Percentiles rank a stretch among this genome's conserved stretches.
Conservation (phyloP, 768 basidiomycete genomes). For the Cystofilobasidium ferigula region DNA sequence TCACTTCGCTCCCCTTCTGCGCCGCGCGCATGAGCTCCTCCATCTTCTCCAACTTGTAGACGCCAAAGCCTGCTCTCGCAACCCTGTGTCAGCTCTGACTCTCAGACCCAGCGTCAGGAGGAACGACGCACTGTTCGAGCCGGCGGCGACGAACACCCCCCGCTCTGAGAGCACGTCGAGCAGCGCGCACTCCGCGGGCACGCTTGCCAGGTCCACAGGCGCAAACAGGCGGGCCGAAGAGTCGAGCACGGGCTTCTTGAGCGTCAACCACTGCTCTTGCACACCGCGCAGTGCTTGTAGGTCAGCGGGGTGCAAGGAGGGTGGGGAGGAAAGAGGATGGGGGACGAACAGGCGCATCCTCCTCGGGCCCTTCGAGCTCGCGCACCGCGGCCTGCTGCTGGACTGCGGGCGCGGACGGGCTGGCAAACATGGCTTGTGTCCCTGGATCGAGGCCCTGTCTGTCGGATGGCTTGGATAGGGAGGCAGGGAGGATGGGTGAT, state of each 20-base stretch:
- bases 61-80: constrained; percentile 28
- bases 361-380: constrained; percentile 24
- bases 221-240: constrained; percentile 11
- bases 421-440: no score
- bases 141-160: constrained; percentile 15
- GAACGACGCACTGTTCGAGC: constrained; percentile 8
- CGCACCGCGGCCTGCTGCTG: background rate
- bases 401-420: background rate
- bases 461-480: no score
- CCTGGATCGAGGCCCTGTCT: background rate
- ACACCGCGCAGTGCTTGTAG: background rate
- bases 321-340: background rate
- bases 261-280: constrained; percentile 22
- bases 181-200: constrained; percentile 15
- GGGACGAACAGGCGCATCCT: constrained; percentile 22
- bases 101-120: background rate
- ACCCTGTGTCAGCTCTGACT: background rate
- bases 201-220: constrained; percentile 5
- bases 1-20: constrained; percentile 1
- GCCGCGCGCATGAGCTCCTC: constrained; percentile 8
- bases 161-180: constrained; percentile 16
- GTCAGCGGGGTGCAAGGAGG: background rate
- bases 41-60: constrained; percentile 27
- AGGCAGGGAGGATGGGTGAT: no score
- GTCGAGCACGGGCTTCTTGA: constrained; percentile 23